These are phyloP conservation scores for Hysterium pulicare DNA, from an alignment of 2,329 filamentous ascomycete species.

Conservation along the genomic window DNA sequence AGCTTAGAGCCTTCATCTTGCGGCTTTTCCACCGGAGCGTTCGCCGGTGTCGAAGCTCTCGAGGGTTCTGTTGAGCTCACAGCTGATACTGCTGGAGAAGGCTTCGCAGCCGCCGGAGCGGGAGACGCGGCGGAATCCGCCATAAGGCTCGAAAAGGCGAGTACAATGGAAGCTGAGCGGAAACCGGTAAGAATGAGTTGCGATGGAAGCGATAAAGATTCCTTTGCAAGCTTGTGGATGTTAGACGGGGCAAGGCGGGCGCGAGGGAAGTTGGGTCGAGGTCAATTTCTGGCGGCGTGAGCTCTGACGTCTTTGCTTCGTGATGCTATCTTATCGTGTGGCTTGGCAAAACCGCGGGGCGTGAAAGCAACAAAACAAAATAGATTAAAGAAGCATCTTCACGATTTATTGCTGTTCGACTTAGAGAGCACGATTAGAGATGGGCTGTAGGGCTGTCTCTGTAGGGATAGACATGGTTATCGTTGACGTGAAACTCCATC, in stretches of 20 bases:
- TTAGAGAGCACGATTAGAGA: too few species aligned
- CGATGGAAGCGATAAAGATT: neutral
- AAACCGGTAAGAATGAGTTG: neutral
- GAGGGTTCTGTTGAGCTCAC: constrained; percentile 33
- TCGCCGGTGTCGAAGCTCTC: constrained; percentile 32
- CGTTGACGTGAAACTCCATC: neutral
- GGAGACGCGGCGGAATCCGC: constrained; percentile 26
- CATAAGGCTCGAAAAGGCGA: constrained; percentile 14
- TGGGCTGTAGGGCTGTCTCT: neutral
- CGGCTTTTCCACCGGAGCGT: constrained; percentile 49
- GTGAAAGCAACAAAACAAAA: too few species aligned
- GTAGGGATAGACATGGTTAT: neutral
- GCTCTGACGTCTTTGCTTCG: too few species aligned
- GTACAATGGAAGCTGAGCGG: too few species aligned
- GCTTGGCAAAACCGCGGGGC: neutral
- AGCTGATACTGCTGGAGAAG: constrained; percentile 27
- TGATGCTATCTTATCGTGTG: neutral
- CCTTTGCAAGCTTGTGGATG: neutral
- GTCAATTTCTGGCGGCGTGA: too few species aligned
- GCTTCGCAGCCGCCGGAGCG: constrained; percentile 19
- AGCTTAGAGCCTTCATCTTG: constrained; percentile 83
- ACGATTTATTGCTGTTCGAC: too few species aligned
- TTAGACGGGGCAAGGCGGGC: neutral
- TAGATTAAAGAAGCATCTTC: too few species aligned
- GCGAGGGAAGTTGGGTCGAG: neutral